Base-by-base conservation (phyloP, 192 early-diverging fungal genomes). In the Jimgerdemannia lactiflua region DNA sequence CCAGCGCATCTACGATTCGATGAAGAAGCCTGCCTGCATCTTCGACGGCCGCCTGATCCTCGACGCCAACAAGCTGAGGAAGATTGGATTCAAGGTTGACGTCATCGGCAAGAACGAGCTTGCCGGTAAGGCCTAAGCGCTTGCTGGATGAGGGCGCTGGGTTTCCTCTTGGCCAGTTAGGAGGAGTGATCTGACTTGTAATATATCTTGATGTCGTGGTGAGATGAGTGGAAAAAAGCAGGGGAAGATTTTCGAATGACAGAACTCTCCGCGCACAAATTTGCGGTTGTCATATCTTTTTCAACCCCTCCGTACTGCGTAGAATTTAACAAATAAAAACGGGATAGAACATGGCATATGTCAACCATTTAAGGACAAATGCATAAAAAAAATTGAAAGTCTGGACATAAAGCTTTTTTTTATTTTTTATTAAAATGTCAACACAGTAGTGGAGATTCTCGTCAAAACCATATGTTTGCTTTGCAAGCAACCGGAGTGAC, bases 41-140 rank as follows among this genome's bases (percentile, higher is more conserved):
- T 96, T 98, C 86, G 96, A 98, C 72, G 96, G 96, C 65, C 93
- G 95, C 68, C 81, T 95, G 49, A 88, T 97, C 73, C 79, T 97
- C 43, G 90, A 94, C 78, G 79, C 77, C 67, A 76, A 79, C 66
- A 84, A 86, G 71, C 79, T 98, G 39, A 80, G 85, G 69, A 73
- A 87, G 41, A 92, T 97, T 74, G 96, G 96, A 14, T 97, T 98
- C 87, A 77, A 85, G 18, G 89, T 92, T 40, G 75, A 88, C 65
- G 86, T 87, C 64, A 88, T 96, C 75, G 95, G 95, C 73, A 89
- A 90, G 83, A 75, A 78, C 39, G 73, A 80, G 59, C 66, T 82
- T 63, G 75, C 71, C 74, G 77, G 80, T 43, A 82, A 71, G 10
- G 81, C 75, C 64, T 79, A 78, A 76, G 69, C 42, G 71, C 49